Evolutionary conservation across 306 rosid species (phyloP).

Genomic region (Cucumis hystrix): DNA sequence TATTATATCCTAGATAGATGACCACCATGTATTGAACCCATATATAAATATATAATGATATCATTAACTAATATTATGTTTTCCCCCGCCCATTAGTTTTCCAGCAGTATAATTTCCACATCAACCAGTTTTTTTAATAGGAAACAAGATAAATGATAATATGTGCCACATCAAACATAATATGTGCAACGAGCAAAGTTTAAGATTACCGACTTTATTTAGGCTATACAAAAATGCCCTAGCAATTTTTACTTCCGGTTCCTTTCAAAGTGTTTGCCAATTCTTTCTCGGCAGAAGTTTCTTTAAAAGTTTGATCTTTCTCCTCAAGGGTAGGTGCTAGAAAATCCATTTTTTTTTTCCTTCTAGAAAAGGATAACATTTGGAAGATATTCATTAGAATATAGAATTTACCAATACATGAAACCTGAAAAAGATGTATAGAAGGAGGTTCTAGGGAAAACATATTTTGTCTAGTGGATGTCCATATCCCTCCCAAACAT

Average conservation of each 20-base stretch:
- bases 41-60: neutral
- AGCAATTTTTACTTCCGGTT: neutral
- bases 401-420: neutral
- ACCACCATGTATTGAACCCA: too few species aligned
- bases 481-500: too few species aligned
- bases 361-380: neutral
- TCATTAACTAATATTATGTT: neutral
- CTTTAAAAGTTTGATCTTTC: neutral
- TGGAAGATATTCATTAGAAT: neutral
- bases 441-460: neutral
- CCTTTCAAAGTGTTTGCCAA: neutral
- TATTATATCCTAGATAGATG: too few species aligned
- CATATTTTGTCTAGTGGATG: too few species aligned
- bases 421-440: neutral
- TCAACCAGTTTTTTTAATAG: neutral
- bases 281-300: neutral
- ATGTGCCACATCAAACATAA: neutral
- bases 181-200: neutral
- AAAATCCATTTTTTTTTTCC: neutral
- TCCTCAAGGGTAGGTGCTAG: neutral
- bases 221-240: neutral
- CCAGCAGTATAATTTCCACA: neutral
- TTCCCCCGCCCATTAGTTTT: neutral
- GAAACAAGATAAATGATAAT: too few species aligned
- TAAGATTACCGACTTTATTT: neutral